These are phyloP conservation scores for Populus deltoides DNA, from an alignment of 345 rosid species.

Conservation along the genomic window DNA sequence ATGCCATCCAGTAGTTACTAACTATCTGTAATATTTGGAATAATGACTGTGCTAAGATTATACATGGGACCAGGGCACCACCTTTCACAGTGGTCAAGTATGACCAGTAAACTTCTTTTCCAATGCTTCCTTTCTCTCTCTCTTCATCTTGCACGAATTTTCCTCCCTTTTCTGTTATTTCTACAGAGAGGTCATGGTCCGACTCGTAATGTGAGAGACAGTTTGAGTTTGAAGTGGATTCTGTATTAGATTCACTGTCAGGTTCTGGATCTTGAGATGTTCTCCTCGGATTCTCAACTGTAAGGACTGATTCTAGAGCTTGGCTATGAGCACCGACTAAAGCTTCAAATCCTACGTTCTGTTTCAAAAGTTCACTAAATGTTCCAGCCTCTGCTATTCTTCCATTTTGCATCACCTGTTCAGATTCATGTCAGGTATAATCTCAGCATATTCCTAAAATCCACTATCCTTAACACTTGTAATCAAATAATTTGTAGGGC, in stretches of 20 bases:
- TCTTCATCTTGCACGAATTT: slow-evolving; percentile 91
- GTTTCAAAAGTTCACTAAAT: slow-evolving; percentile 67
- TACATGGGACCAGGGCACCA: slow-evolving; percentile 68
- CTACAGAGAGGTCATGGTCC: slow-evolving; percentile 51
- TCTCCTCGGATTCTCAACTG: slow-evolving; percentile 55
- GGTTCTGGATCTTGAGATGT: slow-evolving; percentile 32
- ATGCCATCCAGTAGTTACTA: slow-evolving; percentile 96
- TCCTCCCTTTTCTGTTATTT: slow-evolving; percentile 59
- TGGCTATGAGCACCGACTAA: slow-evolving; percentile 87
- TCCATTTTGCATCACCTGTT: slow-evolving; percentile 91
- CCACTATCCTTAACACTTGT: background rate
- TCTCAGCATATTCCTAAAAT: background rate
- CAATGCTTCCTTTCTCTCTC: slow-evolving; percentile 82
- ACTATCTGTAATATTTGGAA: slow-evolving; percentile 80
- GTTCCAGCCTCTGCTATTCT: slow-evolving; percentile 78
- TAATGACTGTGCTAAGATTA: slow-evolving; percentile 76
- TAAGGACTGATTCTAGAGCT: slow-evolving; percentile 70
- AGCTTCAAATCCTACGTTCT: slow-evolving; percentile 80
- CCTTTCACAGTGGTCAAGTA: slow-evolving; percentile 68
- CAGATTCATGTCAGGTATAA: slow-evolving; percentile 7
- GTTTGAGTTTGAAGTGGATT: slow-evolving; percentile 35
- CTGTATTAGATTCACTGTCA: slow-evolving; percentile 39
- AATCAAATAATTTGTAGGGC: background rate
- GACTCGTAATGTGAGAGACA: slow-evolving; percentile 43
- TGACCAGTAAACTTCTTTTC: slow-evolving; percentile 81